These are phyloP conservation scores for Lathyrus aphaca DNA, from an alignment of 306 rosid species.

Conservation along the genomic window DNA sequence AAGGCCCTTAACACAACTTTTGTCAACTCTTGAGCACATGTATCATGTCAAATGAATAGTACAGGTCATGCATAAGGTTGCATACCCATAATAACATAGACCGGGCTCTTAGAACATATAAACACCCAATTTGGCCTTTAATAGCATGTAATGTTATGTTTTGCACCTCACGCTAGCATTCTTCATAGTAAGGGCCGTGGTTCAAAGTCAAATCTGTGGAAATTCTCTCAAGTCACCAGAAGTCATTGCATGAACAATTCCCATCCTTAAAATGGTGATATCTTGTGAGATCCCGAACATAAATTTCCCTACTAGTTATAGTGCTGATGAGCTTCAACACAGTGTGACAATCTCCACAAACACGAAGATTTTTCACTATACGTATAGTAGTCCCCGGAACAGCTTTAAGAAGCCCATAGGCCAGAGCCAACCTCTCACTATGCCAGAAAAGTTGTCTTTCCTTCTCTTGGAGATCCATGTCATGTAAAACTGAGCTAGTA, in stretches of 20 bases:
- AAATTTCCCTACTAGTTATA: conserved; percentile 67
- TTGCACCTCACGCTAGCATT: conserved; percentile 6
- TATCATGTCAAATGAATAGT: conserved; percentile 10
- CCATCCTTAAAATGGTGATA: conserved; percentile 82
- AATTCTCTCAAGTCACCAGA: conserved; percentile 60
- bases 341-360: conserved; percentile 86
- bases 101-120: conserved; percentile 15
- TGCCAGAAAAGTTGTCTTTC: conserved; percentile 88
- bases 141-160: conserved; percentile 20
- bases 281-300: conserved; percentile 79
- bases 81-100: conserved; percentile 10
- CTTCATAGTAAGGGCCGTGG: conserved; percentile 9
- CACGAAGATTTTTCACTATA: conserved; percentile 82
- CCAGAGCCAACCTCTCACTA: conserved; percentile 84
- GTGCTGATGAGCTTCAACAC: conserved; percentile 76
- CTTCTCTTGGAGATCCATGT: conserved; percentile 84
- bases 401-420: conserved; percentile 77
- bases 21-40: conserved; percentile 12
- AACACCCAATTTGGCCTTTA: conserved; percentile 1
- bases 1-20: conserved; percentile 4
- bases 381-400: conserved; percentile 68
- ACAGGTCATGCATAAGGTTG: conserved; percentile 1
- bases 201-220: conserved; percentile 15
- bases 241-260: conserved; percentile 79
- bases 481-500: conserved; percentile 75